These are phyloP conservation scores for Colletotrichum sp. DNA, from an alignment of 2,329 filamentous ascomycete genomes.

Conservation along the genomic window DNA sequence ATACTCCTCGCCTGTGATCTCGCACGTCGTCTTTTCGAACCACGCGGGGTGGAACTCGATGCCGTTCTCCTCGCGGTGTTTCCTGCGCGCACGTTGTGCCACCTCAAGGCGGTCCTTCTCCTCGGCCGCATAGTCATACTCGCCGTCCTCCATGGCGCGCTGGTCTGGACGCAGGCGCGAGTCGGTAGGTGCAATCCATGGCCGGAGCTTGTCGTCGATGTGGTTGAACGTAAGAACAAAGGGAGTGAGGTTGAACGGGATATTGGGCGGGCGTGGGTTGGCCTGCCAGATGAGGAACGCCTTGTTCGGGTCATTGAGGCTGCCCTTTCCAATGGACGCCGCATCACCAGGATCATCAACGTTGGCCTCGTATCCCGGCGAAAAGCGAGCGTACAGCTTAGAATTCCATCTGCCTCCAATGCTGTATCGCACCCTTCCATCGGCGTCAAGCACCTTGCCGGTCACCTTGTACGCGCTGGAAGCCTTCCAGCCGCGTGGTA, in stretches of 20 bases:
- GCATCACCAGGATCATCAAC: constrained; percentile 62
- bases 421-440: constrained; percentile 84
- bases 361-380: constrained; percentile 84
- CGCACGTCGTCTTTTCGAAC: constrained; percentile 78
- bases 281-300: constrained; percentile 95
- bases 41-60: constrained; percentile 85
- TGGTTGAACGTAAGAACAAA: constrained; percentile 96
- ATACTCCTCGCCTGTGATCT: constrained; percentile 84
- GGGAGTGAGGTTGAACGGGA: constrained; percentile 96
- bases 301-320: constrained; percentile 69
- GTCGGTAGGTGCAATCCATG: constrained; percentile 88
- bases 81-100: constrained; percentile 80
- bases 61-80: constrained; percentile 75
- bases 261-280: constrained; percentile 77
- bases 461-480: constrained; percentile 87
- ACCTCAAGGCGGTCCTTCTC: constrained; percentile 97
- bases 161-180: constrained; percentile 93
- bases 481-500: constrained; percentile 93
- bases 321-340: constrained; percentile 49
- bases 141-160: constrained; percentile 97
- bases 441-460: constrained; percentile 82
- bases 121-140: constrained; percentile 89
- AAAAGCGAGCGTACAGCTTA: constrained; percentile 91
- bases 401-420: constrained; percentile 97
- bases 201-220: constrained; percentile 79